Conservation (phyloP, 495 filamentous ascomycete species). For the Ramalina intermedia region DNA sequence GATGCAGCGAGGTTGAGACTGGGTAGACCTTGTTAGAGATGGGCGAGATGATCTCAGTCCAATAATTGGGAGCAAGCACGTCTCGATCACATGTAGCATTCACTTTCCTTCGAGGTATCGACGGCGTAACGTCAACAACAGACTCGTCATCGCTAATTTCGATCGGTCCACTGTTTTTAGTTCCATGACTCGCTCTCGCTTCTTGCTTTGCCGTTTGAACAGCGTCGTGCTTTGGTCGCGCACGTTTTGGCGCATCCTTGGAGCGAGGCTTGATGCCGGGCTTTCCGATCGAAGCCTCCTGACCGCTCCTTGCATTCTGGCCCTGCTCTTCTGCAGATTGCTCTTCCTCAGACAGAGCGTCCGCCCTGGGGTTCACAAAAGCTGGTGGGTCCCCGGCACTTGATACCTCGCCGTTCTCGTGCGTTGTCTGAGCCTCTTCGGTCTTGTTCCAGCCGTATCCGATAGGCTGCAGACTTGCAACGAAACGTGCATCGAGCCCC, state of each 20-base stretch:
- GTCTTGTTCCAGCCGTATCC: slow-evolving; percentile 85
- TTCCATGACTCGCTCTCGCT: background rate
- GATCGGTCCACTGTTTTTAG: background rate
- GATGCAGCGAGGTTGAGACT: slow-evolving; percentile 57
- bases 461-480: slow-evolving; percentile 71
- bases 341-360: no score
- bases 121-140: slow-evolving; percentile 5
- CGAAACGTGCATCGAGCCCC: slow-evolving; percentile 63
- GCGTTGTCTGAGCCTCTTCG: slow-evolving; percentile 46
- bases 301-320: no score
- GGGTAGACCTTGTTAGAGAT: slow-evolving; percentile 61
- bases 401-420: slow-evolving; percentile 7
- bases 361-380: no score
- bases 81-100: slow-evolving; percentile 46
- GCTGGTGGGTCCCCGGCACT: slow-evolving; percentile 8
- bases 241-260: background rate
- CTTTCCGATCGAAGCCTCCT: no score
- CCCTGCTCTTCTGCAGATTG: no score
- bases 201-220: background rate
- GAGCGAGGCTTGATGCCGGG: no score
- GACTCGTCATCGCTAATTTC: slow-evolving; percentile 23
- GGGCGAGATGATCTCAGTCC: slow-evolving; percentile 78
- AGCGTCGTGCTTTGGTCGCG: no score
- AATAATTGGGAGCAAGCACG: slow-evolving; percentile 75
- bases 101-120: slow-evolving; percentile 17